Conservation (phyloP, 208 protist species). For the Novymonas esmeraldas region DNA sequence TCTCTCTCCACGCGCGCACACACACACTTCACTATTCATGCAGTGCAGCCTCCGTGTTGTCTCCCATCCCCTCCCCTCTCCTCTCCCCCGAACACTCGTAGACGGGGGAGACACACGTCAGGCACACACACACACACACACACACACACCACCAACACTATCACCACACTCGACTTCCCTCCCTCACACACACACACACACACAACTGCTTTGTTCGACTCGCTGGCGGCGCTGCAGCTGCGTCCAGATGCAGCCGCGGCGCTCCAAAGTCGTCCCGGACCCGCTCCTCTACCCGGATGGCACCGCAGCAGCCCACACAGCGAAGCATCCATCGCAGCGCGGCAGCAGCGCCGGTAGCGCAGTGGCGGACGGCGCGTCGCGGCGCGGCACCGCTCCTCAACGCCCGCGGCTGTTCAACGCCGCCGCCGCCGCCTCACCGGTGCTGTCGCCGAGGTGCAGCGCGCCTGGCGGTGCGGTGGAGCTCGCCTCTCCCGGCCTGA, state of each 20-base stretch:
- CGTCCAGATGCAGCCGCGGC: slow-evolving; percentile 29
- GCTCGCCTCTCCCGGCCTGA: slow-evolving; percentile 12
- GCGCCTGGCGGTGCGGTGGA: neutral
- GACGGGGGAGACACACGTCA: too few relatives aligned
- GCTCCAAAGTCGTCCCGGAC: slow-evolving; percentile 24
- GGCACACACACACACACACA: neutral
- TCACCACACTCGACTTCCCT: too few relatives aligned
- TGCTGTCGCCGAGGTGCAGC: neutral
- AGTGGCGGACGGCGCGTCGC: neutral
- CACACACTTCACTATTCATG: neutral
- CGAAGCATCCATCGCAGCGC: neutral
- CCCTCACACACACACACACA: neutral
- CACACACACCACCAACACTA: neutral
- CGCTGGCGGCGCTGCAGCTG: too few relatives aligned
- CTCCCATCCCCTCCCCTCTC: too few relatives aligned
- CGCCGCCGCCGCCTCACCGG: neutral
- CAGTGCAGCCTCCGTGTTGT: too few relatives aligned
- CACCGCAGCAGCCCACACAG: neutral
- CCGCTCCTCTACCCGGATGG: slow-evolving; percentile 18
- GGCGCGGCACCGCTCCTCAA: neutral
- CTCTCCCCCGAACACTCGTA: too few relatives aligned
- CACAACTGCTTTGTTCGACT: neutral
- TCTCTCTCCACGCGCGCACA: neutral
- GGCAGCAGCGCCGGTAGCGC: neutral
- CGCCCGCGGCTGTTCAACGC: neutral